Conservation (phyloP, 2,329 filamentous ascomycete species). For the Claviceps humidiphila region DNA sequence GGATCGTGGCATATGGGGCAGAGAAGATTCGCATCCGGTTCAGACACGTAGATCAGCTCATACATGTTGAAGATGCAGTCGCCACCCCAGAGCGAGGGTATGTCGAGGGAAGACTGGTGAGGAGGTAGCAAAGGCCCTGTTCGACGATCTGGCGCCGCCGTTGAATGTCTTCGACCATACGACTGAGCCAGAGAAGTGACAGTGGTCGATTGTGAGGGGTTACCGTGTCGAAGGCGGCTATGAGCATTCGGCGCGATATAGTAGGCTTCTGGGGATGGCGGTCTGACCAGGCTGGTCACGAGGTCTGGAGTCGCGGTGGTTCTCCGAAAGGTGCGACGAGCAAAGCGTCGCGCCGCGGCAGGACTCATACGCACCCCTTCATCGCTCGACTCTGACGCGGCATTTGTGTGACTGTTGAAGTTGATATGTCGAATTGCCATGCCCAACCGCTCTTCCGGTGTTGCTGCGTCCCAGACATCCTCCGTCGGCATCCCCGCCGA, state of each 20-base stretch:
- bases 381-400: slow-evolving; percentile 23
- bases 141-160: slow-evolving; percentile 15
- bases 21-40: slow-evolving; percentile 33
- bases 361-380: slow-evolving; percentile 22
- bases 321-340: slow-evolving; percentile 21
- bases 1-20: slow-evolving; percentile 47
- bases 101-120: slow-evolving; percentile 25
- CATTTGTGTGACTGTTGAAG: slow-evolving; percentile 5
- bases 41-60: slow-evolving; percentile 29
- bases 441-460: neutral
- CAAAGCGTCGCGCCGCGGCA: slow-evolving; percentile 22
- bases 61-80: slow-evolving; percentile 30
- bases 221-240: slow-evolving; percentile 11
- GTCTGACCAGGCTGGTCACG: slow-evolving; percentile 26
- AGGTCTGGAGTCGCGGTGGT: slow-evolving; percentile 25
- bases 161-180: slow-evolving; percentile 10
- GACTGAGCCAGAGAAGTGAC: slow-evolving; percentile 2
- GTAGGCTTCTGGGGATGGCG: slow-evolving; percentile 23
- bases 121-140: slow-evolving; percentile 22
- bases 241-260: slow-evolving; percentile 17
- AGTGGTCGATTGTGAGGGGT: slow-evolving; percentile 5
- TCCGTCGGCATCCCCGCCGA: too few relatives aligned
- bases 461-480: neutral
- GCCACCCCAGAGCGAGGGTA: slow-evolving; percentile 25
- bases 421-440: neutral